Evolutionary conservation across 2,329 filamentous ascomycete genomes (phyloP), one percentile per base, ranked within the genome.

Genomic region (Curvularia sp.): DNA sequence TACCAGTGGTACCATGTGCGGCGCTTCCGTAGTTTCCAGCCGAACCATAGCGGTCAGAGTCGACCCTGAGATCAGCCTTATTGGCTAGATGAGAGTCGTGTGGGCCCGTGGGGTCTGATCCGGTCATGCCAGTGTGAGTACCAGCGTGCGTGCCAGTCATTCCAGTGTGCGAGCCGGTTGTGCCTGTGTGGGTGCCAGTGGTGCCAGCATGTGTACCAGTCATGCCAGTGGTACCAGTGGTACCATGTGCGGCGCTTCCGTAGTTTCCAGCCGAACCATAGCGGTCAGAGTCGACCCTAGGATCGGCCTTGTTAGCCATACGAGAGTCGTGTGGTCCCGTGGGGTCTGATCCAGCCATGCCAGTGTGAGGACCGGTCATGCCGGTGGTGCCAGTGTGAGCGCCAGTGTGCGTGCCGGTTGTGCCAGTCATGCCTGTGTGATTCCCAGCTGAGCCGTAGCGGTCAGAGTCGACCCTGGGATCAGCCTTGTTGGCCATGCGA

Each of bases 391-490:
- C 18, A 18, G 18, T 18, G 18, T 18, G 18, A 18, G 18, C 1
- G 1, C 18, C 18, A 18, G 18, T 18, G 18, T 18, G 18, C 18
- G 18, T 18, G 18, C 18, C 18, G 1, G 18, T 18, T 18, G 18
- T 18, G 18, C 18, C 63, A 35, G 59, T 50, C 4, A 54, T 69
- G 12, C 72, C 72, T 1, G 18, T 18, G 18, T 18, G 18, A 18
- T 18, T 18, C 1, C 18, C n/a, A n/a, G n/a, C n/a, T n/a, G n/a
- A n/a, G n/a, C 73, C 54, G 69, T 69, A 49, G 31, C 70, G 66
- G 50, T 77, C 67, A 15, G 67, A 68, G 63, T 78, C 76, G 15
- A 78, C 75, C 22, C 74, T 62, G 12, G 75, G 75, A 46, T 78
- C 75, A 5, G 63, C 41, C 62, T 76, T 75, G 66, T 76, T 76